Evolutionary conservation across 495 filamentous ascomycete species (phyloP).

Genomic region (Aspergillus incahuasiensis): DNA sequence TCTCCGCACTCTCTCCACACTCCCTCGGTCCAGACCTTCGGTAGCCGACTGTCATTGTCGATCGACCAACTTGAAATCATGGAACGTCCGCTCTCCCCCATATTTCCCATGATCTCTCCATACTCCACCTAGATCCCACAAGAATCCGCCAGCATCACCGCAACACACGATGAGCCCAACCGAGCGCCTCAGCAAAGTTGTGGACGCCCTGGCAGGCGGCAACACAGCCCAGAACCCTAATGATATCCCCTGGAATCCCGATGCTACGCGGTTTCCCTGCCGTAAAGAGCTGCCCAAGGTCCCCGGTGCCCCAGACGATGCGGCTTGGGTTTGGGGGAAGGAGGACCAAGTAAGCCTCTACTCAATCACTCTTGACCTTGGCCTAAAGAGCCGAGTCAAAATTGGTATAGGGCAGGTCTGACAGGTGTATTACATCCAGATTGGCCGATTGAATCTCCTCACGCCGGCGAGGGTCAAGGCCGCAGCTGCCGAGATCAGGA

Average conservation of each 20-base stretch:
- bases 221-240: conserved; percentile 20
- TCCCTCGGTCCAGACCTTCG: neutral
- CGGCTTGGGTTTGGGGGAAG: conserved; percentile 63
- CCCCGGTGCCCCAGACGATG: conserved; percentile 38
- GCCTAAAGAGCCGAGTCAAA: too few species aligned
- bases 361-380: too few species aligned
- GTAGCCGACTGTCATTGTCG: neutral
- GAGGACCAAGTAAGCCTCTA: conserved; percentile 44
- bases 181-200: conserved; percentile 6
- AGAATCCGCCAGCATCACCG: too few species aligned
- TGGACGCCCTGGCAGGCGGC: neutral
- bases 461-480: conserved; percentile 51
- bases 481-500: conserved; percentile 46
- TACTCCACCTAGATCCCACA: neutral
- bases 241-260: conserved; percentile 51
- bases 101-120: neutral
- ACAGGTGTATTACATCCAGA: conserved; percentile 16
- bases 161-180: neutral
- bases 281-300: conserved; percentile 49
- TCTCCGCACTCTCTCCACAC: neutral
- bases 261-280: conserved; percentile 46
- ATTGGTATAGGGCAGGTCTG: neutral
- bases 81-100: neutral
- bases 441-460: conserved; percentile 55
- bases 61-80: neutral